A percentile compares a stretch with the other conserved stretches of the same genome.
Evolutionary conservation across 148 eudicot species (phyloP).

Genomic region (Amaranthus hypochondriacus): DNA sequence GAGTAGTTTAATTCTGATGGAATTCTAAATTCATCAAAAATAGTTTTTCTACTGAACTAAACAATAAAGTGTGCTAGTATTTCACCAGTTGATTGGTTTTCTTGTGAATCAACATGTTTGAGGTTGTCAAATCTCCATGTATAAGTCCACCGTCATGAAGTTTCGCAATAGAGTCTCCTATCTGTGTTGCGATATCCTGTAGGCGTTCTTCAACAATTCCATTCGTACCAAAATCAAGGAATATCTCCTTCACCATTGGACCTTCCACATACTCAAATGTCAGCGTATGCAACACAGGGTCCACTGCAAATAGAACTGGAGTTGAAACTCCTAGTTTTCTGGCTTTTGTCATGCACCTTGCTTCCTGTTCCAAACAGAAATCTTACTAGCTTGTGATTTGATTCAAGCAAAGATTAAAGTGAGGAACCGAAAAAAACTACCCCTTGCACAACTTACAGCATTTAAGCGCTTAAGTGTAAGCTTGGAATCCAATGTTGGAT

Average conservation of each 20-base stretch:
- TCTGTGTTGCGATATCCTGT: constrained; percentile 76
- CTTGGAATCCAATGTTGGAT: constrained; percentile 78
- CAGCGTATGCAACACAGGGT: constrained; percentile 47
- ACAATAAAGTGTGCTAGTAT: constrained; percentile 9
- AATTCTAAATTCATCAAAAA: background rate
- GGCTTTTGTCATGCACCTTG: constrained; percentile 92
- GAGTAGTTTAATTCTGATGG: background rate
- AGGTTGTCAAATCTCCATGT: constrained; percentile 91
- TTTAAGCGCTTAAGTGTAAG: constrained; percentile 81
- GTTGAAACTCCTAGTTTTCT: constrained; percentile 82
- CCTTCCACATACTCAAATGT: constrained; percentile 81
- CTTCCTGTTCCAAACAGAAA: constrained; percentile 50
- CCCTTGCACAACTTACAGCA: constrained; percentile 51
- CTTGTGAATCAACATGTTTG: constrained; percentile 72
- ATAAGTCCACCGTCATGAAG: constrained; percentile 86
- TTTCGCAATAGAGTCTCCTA: constrained; percentile 82
- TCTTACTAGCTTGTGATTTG: background rate
- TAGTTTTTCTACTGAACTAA: background rate
- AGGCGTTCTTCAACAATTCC: constrained; percentile 60
- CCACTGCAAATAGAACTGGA: constrained; percentile 77
- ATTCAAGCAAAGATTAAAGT: background rate
- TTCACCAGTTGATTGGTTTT: constrained; percentile 75
- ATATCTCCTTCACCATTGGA: constrained; percentile 68
- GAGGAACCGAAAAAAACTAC: background rate
- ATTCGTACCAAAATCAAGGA: constrained; percentile 65